A percentile compares a stretch with the other conserved stretches of the same genome.
Conservation (phyloP, 441 rosid species). For the Breynia disticha region DNA sequence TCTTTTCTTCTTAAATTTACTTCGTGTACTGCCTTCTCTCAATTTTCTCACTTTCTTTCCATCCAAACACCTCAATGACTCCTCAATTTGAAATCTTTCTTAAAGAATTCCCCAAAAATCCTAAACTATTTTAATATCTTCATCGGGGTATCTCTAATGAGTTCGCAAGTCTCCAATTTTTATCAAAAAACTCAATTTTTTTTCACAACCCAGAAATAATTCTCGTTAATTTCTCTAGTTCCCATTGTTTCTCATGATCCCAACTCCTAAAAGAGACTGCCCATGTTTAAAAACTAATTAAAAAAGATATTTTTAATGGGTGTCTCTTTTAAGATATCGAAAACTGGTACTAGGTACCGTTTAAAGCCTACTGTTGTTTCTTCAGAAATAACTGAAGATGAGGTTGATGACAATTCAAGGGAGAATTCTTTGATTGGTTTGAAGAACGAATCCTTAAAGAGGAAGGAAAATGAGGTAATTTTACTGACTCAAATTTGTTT, state of each 20-base stretch:
- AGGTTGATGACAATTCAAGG: conserved; percentile 28
- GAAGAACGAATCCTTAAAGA: conserved; percentile 16
- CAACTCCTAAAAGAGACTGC: background rate
- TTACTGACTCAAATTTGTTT: conserved; percentile 2
- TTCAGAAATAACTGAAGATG: conserved; percentile 27
- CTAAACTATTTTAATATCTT: background rate
- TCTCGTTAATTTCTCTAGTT: background rate
- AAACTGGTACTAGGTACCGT: conserved; percentile 53
- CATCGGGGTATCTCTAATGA: background rate
- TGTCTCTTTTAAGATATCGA: conserved; percentile 79
- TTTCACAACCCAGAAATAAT: background rate
- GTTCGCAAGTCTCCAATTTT: conserved; percentile 3
- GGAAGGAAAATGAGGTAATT: conserved; percentile 37
- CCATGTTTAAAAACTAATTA: background rate
- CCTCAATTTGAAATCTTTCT: too few species aligned
- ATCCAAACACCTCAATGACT: conserved; percentile 1
- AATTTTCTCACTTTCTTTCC: conserved; percentile 4
- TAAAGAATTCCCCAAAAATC: background rate
- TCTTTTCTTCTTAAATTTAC: background rate
- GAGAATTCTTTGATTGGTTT: conserved; percentile 21
- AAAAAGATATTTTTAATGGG: conserved; percentile 37
- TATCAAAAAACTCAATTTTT: background rate
- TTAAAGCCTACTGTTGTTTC: conserved; percentile 35
- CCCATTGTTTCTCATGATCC: conserved; percentile 6
- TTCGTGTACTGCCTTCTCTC: background rate